These are phyloP conservation scores for Zygosaccharomyces bailii DNA, from an alignment of 805 yeast genomes.

Conservation along the genomic window DNA sequence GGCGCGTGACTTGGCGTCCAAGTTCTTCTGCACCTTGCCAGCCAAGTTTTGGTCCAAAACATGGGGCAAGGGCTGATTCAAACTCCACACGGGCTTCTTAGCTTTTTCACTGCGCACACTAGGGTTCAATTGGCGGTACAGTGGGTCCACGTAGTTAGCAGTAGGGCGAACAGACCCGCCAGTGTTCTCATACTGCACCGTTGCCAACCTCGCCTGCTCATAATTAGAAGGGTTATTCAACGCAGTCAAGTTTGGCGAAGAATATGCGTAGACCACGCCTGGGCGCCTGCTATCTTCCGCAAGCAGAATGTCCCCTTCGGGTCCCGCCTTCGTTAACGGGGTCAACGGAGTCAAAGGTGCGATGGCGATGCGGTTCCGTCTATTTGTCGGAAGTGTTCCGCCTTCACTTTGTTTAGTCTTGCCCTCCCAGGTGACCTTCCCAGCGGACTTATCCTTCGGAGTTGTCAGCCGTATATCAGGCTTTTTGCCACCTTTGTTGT, in stretches of 20 bases:
- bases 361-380: no score
- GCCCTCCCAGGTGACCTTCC: no score
- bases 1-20: slow-evolving; percentile 16
- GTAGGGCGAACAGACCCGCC: slow-evolving; percentile 6
- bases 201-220: slow-evolving; percentile 15
- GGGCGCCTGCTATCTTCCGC: slow-evolving; percentile 1
- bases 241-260: slow-evolving; percentile 17
- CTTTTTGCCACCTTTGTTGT: no score
- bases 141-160: slow-evolving; percentile 18
- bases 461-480: background rate
- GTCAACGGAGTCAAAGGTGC: slow-evolving; percentile 12
- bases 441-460: slow-evolving; percentile 3
- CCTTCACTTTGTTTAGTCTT: slow-evolving; percentile 12
- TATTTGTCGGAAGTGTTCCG: no score
- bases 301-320: background rate
- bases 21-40: slow-evolving; percentile 15
- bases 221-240: slow-evolving; percentile 9
- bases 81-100: slow-evolving; percentile 23
- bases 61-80: slow-evolving; percentile 22
- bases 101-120: slow-evolving; percentile 5
- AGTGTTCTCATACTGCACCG: no score
- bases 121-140: slow-evolving; percentile 19
- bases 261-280: slow-evolving; percentile 14
- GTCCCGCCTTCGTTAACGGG: slow-evolving; percentile 1
- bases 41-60: slow-evolving; percentile 17